Conservation (phyloP, 768 basidiomycete species). For the Tylopilus sp. region DNA sequence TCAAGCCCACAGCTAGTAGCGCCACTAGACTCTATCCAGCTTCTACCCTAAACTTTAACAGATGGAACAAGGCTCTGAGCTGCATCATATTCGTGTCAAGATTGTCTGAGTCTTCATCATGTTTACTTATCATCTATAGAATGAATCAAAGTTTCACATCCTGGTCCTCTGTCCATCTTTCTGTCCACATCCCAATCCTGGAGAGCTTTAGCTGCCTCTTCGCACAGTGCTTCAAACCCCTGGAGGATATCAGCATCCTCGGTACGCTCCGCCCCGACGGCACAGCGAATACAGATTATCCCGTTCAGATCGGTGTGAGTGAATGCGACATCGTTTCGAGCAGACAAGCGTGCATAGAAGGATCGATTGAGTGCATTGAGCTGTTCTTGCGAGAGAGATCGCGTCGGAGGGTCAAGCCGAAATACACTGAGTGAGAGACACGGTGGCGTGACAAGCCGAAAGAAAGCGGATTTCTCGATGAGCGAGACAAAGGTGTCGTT, state of each 20-base stretch:
- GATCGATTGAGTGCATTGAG: conserved; percentile 65
- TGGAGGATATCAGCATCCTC: conserved; percentile 55
- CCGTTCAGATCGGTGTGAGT: conserved; percentile 79
- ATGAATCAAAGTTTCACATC: too few relatives aligned
- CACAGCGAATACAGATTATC: conserved; percentile 71
- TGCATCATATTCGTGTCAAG: too few relatives aligned
- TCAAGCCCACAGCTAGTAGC: too few relatives aligned
- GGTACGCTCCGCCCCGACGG: conserved; percentile 70
- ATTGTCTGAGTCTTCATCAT: too few relatives aligned
- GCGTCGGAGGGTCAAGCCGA: conserved; percentile 45
- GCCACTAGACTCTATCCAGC: too few relatives aligned
- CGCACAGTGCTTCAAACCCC: conserved; percentile 56
- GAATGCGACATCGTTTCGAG: conserved; percentile 62
- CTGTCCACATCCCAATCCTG: conserved; percentile 33
- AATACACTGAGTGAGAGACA: conserved; percentile 77
- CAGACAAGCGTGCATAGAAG: conserved; percentile 57
- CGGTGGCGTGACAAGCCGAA: conserved; percentile 66
- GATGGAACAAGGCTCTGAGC: too few relatives aligned
- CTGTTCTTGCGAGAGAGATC: conserved; percentile 29
- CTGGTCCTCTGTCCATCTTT: too few relatives aligned
- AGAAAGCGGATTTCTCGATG: conserved; percentile 46
- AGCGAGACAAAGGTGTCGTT: conserved; percentile 58
- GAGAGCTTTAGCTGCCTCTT: conserved; percentile 52
- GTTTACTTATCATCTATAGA: too few relatives aligned
- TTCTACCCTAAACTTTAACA: too few relatives aligned